Conservation (phyloP, 768 basidiomycete genomes). For the Lactarius pseudohatsudake region DNA sequence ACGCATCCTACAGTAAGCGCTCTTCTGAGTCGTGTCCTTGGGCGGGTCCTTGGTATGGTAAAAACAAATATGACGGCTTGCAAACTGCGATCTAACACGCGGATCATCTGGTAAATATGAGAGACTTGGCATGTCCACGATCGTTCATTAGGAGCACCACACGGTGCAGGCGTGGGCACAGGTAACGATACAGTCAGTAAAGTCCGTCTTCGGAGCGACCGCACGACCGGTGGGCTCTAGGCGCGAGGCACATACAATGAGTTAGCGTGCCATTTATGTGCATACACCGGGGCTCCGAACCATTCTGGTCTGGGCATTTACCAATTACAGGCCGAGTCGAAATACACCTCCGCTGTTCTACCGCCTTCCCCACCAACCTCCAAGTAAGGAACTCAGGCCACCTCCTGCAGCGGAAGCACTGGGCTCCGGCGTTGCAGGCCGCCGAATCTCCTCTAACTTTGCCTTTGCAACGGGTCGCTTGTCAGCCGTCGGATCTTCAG, state of each 20-base stretch:
- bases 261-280: not conserved
- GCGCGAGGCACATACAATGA: not conserved
- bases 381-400: conserved; percentile 65
- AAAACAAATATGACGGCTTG: not conserved
- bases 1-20: not conserved
- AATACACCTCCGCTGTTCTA: conserved; percentile 17
- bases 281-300: not conserved
- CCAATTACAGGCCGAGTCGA: not conserved
- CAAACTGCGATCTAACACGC: not conserved
- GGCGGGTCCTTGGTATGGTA: not conserved
- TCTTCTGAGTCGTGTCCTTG: not conserved
- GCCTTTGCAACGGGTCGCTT: conserved; percentile 54
- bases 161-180: not conserved
- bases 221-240: not conserved
- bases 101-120: not conserved
- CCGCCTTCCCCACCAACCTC: conserved; percentile 79
- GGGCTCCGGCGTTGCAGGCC: conserved; percentile 53
- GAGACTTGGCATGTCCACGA: not conserved
- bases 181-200: not conserved
- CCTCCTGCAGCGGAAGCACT: conserved; percentile 39
- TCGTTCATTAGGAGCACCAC: not conserved
- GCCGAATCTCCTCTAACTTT: conserved; percentile 53
- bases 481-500: conserved; percentile 38
- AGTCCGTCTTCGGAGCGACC: not conserved
- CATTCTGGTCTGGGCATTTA: not conserved